Percentiles rank a stretch among this genome's conserved stretches.
Conservation (phyloP, 2,329 filamentous ascomycete species). For the Alternaria panax region DNA sequence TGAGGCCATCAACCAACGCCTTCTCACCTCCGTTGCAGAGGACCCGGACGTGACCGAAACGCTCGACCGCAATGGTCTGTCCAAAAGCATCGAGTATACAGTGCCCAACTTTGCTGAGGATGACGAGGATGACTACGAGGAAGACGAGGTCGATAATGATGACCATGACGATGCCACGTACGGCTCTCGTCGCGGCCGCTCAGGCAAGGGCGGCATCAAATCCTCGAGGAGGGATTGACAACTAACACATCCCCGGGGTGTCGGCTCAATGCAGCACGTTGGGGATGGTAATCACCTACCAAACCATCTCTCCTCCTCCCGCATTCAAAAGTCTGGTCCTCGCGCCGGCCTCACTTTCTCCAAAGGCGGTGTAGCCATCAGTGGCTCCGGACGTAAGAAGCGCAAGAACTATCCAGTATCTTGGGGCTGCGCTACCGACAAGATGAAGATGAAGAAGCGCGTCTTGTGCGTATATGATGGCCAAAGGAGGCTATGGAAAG, state of each 20-base stretch:
- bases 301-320: constrained; percentile 30
- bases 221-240: constrained; percentile 62
- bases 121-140: constrained; percentile 54
- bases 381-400: constrained; percentile 76
- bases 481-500: constrained; percentile 86
- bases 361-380: constrained; percentile 72
- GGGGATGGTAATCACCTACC: constrained; percentile 43
- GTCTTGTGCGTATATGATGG: constrained; percentile 94
- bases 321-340: constrained; percentile 30
- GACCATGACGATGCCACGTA: constrained; percentile 62
- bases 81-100: constrained; percentile 55
- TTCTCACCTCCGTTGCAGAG: constrained; percentile 51
- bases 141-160: constrained; percentile 61
- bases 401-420: constrained; percentile 91
- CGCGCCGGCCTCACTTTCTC: constrained; percentile 75
- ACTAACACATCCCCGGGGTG: constrained; percentile 60
- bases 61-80: constrained; percentile 49
- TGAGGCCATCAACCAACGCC: constrained; percentile 54
- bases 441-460: constrained; percentile 99
- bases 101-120: constrained; percentile 62
- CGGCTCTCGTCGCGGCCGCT: constrained; percentile 55
- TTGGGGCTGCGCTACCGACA: constrained; percentile 90
- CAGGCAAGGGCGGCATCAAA: constrained; percentile 58
- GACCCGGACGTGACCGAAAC: constrained; percentile 51
- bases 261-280: constrained; percentile 47